Evolutionary conservation across 371 early-diverging fungal genomes (phyloP), one percentile per base, ranked within the genome.

Genomic region (Basidiobolus meristosporus): DNA sequence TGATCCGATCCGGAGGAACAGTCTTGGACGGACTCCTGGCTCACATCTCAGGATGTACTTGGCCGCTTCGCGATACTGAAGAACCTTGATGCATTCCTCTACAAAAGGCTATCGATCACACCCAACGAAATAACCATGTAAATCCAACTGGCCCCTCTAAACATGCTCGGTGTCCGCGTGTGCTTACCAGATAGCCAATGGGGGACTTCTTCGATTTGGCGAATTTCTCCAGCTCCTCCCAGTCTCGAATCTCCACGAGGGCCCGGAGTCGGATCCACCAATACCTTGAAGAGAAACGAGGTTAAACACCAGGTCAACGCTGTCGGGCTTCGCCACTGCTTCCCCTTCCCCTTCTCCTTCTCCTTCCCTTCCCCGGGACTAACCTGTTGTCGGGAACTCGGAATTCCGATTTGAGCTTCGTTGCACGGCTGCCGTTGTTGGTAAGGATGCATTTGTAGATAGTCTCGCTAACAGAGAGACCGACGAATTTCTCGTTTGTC

Each of bases 91-190:
- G 43, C 82, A 84, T 40, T 77, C 82, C 42, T 82, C 78, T 15
- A 80, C 85, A 63, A 87, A 87, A 12, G 88, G 82, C 48, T 74
- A n/a, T n/a, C n/a, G n/a, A n/a, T n/a, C n/a, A n/a, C n/a, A n/a
- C n/a, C n/a, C n/a, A n/a, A n/a, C n/a, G 11, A 42, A 18, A 3
- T 17, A 44, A 44, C 32, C 15, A 15, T n/a, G 12, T 3, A 36
- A 36, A 11, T 1, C 26, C 15, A 20, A 0, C n/a, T n/a, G n/a
- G n/a, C n/a, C n/a, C n/a, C n/a, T n/a, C n/a, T n/a, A n/a, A n/a
- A n/a, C n/a, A n/a, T n/a, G n/a, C n/a, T n/a, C 15, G n/a, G n/a
- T 15, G 23, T 15, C 41, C 16, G 6, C 26, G 7, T 36, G 2
- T 17, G 14, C 3, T 28, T 62, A 66, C 70, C 54, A 65, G 72